Conservation (phyloP, 257 asterid species). For the Primulina tabacum region DNA sequence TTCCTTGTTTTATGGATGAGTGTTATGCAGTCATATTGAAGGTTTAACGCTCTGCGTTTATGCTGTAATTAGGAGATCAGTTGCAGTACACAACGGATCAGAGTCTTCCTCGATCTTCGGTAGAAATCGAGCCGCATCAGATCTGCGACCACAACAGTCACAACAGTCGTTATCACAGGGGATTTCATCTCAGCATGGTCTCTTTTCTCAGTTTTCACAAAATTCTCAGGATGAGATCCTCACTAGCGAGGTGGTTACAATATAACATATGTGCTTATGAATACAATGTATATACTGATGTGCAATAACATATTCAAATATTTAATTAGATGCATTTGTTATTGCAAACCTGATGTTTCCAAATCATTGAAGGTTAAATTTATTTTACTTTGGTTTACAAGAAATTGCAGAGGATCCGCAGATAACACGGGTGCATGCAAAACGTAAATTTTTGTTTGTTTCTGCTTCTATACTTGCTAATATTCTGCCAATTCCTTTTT, state of each 20-base stretch:
- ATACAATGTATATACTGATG: background rate
- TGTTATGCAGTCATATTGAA: slow-evolving; percentile 17
- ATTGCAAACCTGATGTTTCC: too few relatives aligned
- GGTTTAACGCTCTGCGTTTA: slow-evolving; percentile 1
- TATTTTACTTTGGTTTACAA: too few relatives aligned
- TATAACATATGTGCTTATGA: slow-evolving; percentile 9
- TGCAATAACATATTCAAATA: slow-evolving; percentile 12
- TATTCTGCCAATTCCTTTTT: background rate
- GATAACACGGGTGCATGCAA: too few relatives aligned
- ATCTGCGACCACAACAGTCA: slow-evolving; percentile 52
- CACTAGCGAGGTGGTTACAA: slow-evolving; percentile 54
- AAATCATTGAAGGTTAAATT: too few relatives aligned
- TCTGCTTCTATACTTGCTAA: too few relatives aligned
- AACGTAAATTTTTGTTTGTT: too few relatives aligned
- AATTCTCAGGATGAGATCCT: slow-evolving; percentile 68
- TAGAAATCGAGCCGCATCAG: slow-evolving; percentile 50
- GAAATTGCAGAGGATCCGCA: too few relatives aligned
- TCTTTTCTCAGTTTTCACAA: slow-evolving; percentile 83
- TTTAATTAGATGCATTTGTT: background rate
- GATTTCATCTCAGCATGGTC: slow-evolving; percentile 76
- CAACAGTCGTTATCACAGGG: slow-evolving; percentile 83
- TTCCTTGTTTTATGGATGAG: background rate
- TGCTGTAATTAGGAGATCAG: slow-evolving; percentile 52
- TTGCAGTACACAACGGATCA: slow-evolving; percentile 38
- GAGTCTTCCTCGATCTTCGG: slow-evolving; percentile 60